Conservation (phyloP, 805 yeast species). For the Metschnikowia arizonensis region DNA sequence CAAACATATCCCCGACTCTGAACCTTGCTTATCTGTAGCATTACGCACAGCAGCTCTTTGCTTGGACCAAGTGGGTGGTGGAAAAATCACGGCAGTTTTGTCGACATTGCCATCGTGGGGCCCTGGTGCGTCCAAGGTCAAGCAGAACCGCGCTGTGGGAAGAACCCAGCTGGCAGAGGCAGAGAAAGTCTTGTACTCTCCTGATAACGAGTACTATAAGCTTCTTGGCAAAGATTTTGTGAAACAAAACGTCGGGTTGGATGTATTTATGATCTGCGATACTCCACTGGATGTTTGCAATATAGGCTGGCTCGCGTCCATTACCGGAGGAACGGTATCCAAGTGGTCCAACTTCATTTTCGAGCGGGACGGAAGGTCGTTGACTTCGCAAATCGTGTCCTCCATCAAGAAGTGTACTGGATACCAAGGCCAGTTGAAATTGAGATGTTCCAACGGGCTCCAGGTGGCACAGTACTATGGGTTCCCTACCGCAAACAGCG, state of each 20-base stretch:
- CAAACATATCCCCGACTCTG: slow-evolving; percentile 43
- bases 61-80: slow-evolving; percentile 67
- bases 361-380: slow-evolving; percentile 64
- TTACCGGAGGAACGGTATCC: slow-evolving; percentile 68
- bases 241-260: slow-evolving; percentile 63
- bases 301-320: slow-evolving; percentile 58
- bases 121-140: slow-evolving; percentile 60
- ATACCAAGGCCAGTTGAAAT: slow-evolving; percentile 75
- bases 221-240: slow-evolving; percentile 55
- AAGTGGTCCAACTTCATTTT: slow-evolving; percentile 64
- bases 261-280: slow-evolving; percentile 65
- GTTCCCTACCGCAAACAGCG: slow-evolving; percentile 25
- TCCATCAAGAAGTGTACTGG: slow-evolving; percentile 54
- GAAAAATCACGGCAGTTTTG: slow-evolving; percentile 69
- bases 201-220: slow-evolving; percentile 60
- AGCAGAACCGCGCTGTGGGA: slow-evolving; percentile 36
- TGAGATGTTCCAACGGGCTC: slow-evolving; percentile 84
- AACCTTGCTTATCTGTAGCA: slow-evolving; percentile 79
- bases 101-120: slow-evolving; percentile 76
- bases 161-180: slow-evolving; percentile 39
- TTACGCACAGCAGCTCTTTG: slow-evolving; percentile 62
- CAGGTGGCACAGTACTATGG: slow-evolving; percentile 78
- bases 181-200: slow-evolving; percentile 50
- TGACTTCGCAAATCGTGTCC: slow-evolving; percentile 56
- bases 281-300: slow-evolving; percentile 70